Base-by-base conservation (phyloP, 139 green algal species). In the Coccomyxa sp. region DNA sequence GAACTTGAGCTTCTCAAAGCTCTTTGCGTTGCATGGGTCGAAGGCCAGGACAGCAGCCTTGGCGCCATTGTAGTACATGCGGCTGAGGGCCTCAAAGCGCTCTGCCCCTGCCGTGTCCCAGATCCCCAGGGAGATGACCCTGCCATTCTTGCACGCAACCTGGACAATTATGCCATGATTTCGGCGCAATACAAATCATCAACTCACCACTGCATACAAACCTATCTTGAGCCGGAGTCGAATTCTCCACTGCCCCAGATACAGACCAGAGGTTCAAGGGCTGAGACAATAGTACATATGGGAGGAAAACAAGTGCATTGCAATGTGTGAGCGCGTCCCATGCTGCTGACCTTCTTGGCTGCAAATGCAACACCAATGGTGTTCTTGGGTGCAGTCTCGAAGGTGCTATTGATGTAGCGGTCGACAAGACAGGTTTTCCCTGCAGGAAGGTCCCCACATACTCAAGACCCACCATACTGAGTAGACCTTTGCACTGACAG, bases 51-150 rank as follows among this genome's bases (percentile, higher is more conserved):
- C 24, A 7, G 79, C 79, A 29, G 79, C 79, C 7, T 39, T 55
- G n/a, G 55, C 69, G 22, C 78, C 78, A 10, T 73, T 70, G 36
- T 82, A 82, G 34, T 77, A 82, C 73, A 83, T 75, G n/a, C 79
- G 54, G 58, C 73, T 79, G 38, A 83, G 75, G 73, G 31, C 55
- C 27, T 83, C 41, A 44, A 83, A 83, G 27, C 74, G 79, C 58
- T 83, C 79, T 58, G 79, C 79, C 29, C 79, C 79, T 39, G 79
- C 79, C n/a, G 79, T 83, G 39, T 83, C 79, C 79, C 79, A 83
- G 40, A 83, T 39, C 6, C 79, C 79, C 16, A 83, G 79, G 3
- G 79, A 74, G 31, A 83, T 69, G 22, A 68, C 34, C 10, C 64
- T 39, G 36, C 73, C 79, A 40, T 55, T 70, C 5, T 76, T 58